phyloP scores from a whole-genome alignment of 495 filamentous ascomycete species.

The Trichoderma erinaceum region DNA sequence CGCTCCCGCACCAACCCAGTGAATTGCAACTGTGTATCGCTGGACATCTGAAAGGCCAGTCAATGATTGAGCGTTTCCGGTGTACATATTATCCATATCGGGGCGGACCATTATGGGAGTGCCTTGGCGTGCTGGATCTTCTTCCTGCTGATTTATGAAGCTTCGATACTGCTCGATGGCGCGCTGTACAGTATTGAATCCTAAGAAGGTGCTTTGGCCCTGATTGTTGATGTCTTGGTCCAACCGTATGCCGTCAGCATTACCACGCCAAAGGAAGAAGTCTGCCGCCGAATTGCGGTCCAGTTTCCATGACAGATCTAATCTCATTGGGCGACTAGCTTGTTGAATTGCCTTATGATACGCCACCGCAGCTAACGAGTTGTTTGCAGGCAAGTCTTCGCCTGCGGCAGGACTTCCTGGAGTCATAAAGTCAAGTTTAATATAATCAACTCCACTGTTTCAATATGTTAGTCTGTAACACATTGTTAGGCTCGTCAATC shows the following conservation, averaged over 20 bases:
- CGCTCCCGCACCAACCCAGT: background rate
- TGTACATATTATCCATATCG: constrained; percentile 8
- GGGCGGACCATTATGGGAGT: background rate
- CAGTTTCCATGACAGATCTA: constrained; percentile 3
- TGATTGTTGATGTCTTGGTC: constrained; percentile 5
- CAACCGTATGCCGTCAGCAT: background rate
- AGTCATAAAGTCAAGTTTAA: constrained; percentile 7
- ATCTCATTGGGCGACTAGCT: constrained; percentile 7
- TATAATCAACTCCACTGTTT: background rate
- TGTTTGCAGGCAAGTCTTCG: background rate
- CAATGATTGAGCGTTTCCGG: background rate
- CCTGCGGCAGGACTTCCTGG: constrained; percentile 1
- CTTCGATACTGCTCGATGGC: constrained; percentile 6
- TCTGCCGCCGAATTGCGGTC: constrained; percentile 3
- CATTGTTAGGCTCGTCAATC: background rate
- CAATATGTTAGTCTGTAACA: background rate
- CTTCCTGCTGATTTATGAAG: constrained; percentile 1
- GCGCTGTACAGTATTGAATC: constrained; percentile 6
- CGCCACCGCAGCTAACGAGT: background rate
- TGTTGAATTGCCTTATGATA: constrained; percentile 5
- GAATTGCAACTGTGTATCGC: constrained; percentile 3
- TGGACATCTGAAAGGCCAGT: constrained; percentile 3
- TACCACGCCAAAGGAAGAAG: background rate
- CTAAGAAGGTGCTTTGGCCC: background rate
- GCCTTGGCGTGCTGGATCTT: constrained; percentile 5